Percentiles rank a stretch among this genome's conserved stretches.
These are phyloP conservation scores for Amaranthus palmeri DNA, from an alignment of 148 eudicot species.

Conservation along the genomic window DNA sequence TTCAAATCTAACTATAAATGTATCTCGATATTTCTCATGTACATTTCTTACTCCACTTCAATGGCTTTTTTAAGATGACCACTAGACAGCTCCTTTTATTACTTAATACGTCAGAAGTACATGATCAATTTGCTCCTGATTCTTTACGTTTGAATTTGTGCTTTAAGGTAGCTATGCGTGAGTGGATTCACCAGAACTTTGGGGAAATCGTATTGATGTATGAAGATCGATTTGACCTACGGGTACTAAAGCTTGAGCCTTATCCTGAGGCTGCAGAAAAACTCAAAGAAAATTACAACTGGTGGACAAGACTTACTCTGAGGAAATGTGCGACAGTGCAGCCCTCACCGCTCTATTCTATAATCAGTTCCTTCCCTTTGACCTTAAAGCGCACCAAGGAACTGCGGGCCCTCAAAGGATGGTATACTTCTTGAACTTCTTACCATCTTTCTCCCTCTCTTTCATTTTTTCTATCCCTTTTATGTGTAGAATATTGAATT, in stretches of 20 bases:
- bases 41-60: neutral
- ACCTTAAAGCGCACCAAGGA: slow-evolving; percentile 81
- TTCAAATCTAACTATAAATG: neutral
- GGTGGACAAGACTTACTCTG: slow-evolving; percentile 66
- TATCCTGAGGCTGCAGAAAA: slow-evolving; percentile 38
- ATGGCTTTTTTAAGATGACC: neutral
- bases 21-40: neutral
- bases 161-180: slow-evolving; percentile 73
- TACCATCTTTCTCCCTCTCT: slow-evolving; percentile 5
- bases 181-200: slow-evolving; percentile 90
- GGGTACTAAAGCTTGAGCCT: slow-evolving; percentile 47
- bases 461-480: neutral
- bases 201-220: slow-evolving; percentile 85
- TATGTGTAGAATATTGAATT: neutral
- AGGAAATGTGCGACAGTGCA: slow-evolving; percentile 35
- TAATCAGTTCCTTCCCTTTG: slow-evolving; percentile 42
- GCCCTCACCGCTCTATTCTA: slow-evolving; percentile 36
- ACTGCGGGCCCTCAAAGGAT: slow-evolving; percentile 74
- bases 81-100: neutral
- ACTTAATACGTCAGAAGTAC: neutral
- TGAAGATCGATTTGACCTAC: slow-evolving; percentile 80
- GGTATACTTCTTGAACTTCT: slow-evolving; percentile 42
- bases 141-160: slow-evolving; percentile 20
- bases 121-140: slow-evolving; percentile 9
- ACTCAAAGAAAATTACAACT: slow-evolving; percentile 36